These are phyloP conservation scores for Claviceps fusiformis DNA, from an alignment of 2,329 filamentous ascomycete genomes.

Conservation along the genomic window DNA sequence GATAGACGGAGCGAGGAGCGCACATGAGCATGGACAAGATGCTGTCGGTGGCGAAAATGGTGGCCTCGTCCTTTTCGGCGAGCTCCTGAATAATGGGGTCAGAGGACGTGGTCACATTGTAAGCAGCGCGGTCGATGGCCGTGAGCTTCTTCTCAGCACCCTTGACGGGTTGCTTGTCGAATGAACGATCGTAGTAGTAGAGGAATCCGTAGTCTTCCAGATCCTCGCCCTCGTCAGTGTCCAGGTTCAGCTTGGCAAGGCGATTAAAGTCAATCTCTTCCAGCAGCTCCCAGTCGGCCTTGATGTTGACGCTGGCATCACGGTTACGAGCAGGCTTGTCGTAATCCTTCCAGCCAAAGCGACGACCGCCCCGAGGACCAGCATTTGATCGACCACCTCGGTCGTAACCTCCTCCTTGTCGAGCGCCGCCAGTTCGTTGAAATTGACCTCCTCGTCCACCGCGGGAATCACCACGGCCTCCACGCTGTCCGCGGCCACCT, in stretches of 20 bases:
- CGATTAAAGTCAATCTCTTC: conserved; percentile 99
- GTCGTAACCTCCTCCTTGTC: conserved; percentile 54
- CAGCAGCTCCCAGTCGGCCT: conserved; percentile 85
- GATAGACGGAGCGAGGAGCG: conserved; percentile 88
- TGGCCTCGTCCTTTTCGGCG: conserved; percentile 88
- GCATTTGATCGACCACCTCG: conserved; percentile 56
- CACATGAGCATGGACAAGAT: conserved; percentile 99
- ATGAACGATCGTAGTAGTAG: conserved; percentile 93
- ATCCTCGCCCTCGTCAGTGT: conserved; percentile 89
- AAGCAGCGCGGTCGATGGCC: conserved; percentile 83
- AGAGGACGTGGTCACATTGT: conserved; percentile 94
- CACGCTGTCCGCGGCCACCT: conserved; percentile 58
- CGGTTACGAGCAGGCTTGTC: conserved; percentile 96
- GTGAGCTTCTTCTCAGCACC: conserved; percentile 75
- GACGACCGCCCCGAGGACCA: conserved; percentile 59
- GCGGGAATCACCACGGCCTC: conserved; percentile 49
- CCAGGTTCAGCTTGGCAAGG: conserved; percentile 87
- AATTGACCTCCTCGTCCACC: conserved; percentile 47
- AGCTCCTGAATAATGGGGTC: conserved; percentile 96
- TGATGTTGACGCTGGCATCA: conserved; percentile 91
- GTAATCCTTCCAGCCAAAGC: conserved; percentile 97
- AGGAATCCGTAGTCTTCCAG: conserved; percentile 93
- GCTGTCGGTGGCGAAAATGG: conserved; percentile 92
- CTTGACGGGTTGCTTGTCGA: conserved; percentile 89
- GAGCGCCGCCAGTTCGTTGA: conserved; percentile 59